phyloP scores from a whole-genome alignment of 2,329 filamentous ascomycete genomes.

The Bipolaris oryzae region DNA sequence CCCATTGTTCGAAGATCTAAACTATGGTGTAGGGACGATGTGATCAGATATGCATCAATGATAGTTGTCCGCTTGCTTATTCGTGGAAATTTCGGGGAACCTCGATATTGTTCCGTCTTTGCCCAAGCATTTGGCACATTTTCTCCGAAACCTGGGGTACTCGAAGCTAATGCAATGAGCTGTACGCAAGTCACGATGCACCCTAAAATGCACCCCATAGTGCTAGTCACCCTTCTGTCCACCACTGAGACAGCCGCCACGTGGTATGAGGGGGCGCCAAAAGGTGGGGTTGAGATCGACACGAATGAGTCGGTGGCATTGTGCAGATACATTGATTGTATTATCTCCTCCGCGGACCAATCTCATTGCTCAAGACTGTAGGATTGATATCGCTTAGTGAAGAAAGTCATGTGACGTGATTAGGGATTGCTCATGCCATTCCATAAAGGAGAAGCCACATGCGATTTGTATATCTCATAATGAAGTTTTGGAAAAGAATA shows the following conservation, averaged over 20 bases:
- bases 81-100: conserved; percentile 5
- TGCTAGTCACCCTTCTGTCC: not conserved
- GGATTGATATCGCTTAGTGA: not conserved
- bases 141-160: conserved; percentile 8
- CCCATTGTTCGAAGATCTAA: not conserved
- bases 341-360: no score
- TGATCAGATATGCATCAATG: not conserved
- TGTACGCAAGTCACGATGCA: conserved; percentile 6
- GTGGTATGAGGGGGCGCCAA: not conserved
- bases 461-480: not conserved
- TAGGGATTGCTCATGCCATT: not conserved
- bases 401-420: not conserved
- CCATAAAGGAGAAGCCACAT: not conserved
- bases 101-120: conserved; percentile 5
- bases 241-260: conserved; percentile 1
- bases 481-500: not conserved
- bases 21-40: not conserved
- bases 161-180: conserved; percentile 1
- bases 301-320: not conserved
- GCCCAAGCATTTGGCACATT: not conserved
- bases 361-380: no score
- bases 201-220: conserved; percentile 6
- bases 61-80: not conserved
- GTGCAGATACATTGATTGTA: not conserved
- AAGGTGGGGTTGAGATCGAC: not conserved